Conservation (phyloP, 345 rosid species). For the Gossypium stocksii region DNA sequence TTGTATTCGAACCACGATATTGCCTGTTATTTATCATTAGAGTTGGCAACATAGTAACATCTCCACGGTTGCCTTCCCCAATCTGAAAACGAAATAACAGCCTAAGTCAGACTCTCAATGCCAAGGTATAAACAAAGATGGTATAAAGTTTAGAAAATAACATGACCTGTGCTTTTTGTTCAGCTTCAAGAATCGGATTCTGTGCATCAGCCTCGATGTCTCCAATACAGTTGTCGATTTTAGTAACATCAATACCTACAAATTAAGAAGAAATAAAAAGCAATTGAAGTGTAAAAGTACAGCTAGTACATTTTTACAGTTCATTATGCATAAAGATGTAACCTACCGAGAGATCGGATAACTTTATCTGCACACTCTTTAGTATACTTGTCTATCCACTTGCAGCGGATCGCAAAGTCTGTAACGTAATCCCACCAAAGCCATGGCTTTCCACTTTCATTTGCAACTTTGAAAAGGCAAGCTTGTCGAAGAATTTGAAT, state of each 20-base stretch:
- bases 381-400: conserved; percentile 51
- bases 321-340: not conserved
- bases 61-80: conserved; percentile 85
- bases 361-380: conserved; percentile 58
- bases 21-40: conserved; percentile 88
- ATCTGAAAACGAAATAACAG: conserved; percentile 43
- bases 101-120: not conserved
- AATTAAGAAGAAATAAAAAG: not conserved
- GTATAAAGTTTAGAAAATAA: not conserved
- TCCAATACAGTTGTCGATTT: conserved; percentile 73
- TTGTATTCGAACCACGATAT: conserved; percentile 60
- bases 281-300: no score
- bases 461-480: conserved; percentile 53
- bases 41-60: conserved; percentile 94
- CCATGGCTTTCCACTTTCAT: conserved; percentile 56
- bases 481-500: conserved; percentile 59
- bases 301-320: no score
- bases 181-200: conserved; percentile 68
- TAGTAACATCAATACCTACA: conserved; percentile 62
- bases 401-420: conserved; percentile 62
- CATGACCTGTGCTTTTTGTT: conserved; percentile 77
- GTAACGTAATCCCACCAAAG: conserved; percentile 81
- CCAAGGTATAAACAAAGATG: not conserved
- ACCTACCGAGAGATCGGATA: conserved; percentile 54
- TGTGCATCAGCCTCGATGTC: conserved; percentile 65